Evolutionary conservation across 2,329 filamentous ascomycete genomes (phyloP), one percentile per base, ranked within the genome.

Genomic region (Decorospora gaudefroyi): DNA sequence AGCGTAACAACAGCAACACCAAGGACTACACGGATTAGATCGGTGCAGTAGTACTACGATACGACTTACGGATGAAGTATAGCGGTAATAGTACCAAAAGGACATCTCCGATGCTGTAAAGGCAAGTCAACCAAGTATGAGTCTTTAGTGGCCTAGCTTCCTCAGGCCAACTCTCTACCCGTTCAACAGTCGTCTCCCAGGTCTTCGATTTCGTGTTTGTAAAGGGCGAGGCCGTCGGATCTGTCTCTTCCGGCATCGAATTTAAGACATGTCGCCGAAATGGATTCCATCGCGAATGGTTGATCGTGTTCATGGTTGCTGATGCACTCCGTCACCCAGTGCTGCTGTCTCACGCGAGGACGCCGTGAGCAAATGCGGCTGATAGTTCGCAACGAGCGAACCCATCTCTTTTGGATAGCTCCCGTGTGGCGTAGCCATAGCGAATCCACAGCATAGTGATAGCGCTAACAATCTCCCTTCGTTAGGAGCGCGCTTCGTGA

Each of bases 11-110:
- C 59, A 1, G 64, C 60, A 17, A 61, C 36, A 6, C 49, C 65
- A 7, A 70, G 53, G 0, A 66, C 65, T 70, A 19, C 0, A 21
- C 16, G 18, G 21, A 1, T 38, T 5, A 26, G 16, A 9, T 15
- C 16, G 3, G 16, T 19, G 21, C 6, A n/a, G 2, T 15, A 7
- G 3, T 21, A 10, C 19, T 17, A 13, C 3, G 15, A 16, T 6
- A 7, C 11, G 13, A 56, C 65, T 30, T 52, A 67, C 67, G 28
- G 5, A 72, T 64, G 39, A 71, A 72, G 28, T 63, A 68, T 2
- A 70, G 12, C 0, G 69, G 69, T 8, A 64, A 19, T 2, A 66
- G 5, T 0, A 61, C 59, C n/a, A 70, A 23, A 2, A 70, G 13
- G 0, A 64, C 1, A 26, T 72, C 68, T 8, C 59, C 61, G 0